A percentile compares a stretch with the other conserved stretches of the same genome.
Evolutionary conservation across 75 land plant species (phyloP).

Genomic region (Chamaecyparis obtusa): DNA sequence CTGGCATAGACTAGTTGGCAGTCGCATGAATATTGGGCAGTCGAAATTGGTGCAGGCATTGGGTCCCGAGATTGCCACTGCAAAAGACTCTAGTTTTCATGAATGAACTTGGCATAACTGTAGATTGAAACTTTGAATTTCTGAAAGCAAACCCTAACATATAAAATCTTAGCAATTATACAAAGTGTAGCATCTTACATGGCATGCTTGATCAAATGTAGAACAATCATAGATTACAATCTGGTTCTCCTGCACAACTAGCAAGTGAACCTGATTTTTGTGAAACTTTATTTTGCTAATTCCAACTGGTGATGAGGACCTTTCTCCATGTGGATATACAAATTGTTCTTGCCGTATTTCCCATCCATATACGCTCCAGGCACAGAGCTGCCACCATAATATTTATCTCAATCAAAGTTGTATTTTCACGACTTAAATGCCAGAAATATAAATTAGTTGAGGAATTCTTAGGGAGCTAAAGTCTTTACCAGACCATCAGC

Average conservation of each 20-base stretch:
- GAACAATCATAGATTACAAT: slow-evolving; percentile 49
- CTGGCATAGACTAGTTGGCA: slow-evolving; percentile 15
- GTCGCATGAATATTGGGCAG: slow-evolving; percentile 64
- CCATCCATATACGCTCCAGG: slow-evolving; percentile 68
- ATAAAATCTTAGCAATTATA: neutral
- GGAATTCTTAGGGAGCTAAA: neutral
- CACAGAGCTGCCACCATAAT: slow-evolving; percentile 47
- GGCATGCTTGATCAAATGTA: slow-evolving; percentile 35
- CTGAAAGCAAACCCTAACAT: no score
- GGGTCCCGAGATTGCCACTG: slow-evolving; percentile 11
- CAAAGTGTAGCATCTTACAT: slow-evolving; percentile 14
- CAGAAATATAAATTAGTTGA: neutral
- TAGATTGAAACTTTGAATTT: neutral
- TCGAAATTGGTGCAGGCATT: slow-evolving; percentile 48
- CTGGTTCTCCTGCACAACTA: slow-evolving; percentile 41
- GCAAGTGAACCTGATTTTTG: no score
- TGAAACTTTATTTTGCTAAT: no score
- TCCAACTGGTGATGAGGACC: neutral
- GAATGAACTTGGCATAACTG: neutral
- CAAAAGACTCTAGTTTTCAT: slow-evolving; percentile 1
- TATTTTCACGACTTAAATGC: neutral
- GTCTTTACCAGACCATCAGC: slow-evolving; percentile 63
- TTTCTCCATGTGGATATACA: slow-evolving; percentile 55
- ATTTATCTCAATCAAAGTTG: neutral
- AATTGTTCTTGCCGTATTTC: slow-evolving; percentile 46